Evolutionary conservation across 106 monocot genomes (phyloP), one percentile per base, ranked within the genome.

Genomic region (Dactylorhiza incarnata): DNA sequence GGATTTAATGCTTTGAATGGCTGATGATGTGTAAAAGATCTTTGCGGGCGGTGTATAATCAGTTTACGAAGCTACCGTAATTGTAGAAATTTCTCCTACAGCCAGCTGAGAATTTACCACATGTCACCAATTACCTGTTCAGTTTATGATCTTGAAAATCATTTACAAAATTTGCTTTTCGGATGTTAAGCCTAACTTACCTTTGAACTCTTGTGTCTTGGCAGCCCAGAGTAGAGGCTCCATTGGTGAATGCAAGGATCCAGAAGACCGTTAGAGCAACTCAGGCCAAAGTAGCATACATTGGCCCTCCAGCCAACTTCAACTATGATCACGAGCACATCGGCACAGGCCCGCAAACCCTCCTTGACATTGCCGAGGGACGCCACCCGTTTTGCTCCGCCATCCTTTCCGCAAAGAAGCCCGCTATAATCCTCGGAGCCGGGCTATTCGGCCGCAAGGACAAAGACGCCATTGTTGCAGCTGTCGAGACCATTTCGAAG

Each of bases 191-290:
- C 19, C 19, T n/a, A 59, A 59, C 58, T 22, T 59, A 17, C 58
- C 22, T 7, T 59, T 59, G 17, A 47, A 55, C 46, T 53, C 45
- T 43, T 45, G 52, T 45, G 24, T 24, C 24, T 49, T 1, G 48
- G 22, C 87, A 99, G 99, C 94, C 99, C 48, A 91, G 99, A 81
- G 77, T 87, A 37, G 99, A 99, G 88, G 99, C 99, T 56, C 85
- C 99, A 7, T 87, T 99, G 99, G 91, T 99, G 23, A 99, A 99
- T 80, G 99, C 99, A 48, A 91, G 99, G 73, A 99, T 99, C 74
- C 82, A 86, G 47, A 99, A 99, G 78, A 85, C 85, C 29, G 91
- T 99, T 0, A 79, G 83, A 46, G 89, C 94, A 54, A 84, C 78
- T 73, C 87, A 89, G 58, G 99, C 99, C 7, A 99, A 99, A 77